These are phyloP conservation scores for Annona squamosa DNA, from an alignment of 164 flowering plant genomes.

Conservation along the genomic window DNA sequence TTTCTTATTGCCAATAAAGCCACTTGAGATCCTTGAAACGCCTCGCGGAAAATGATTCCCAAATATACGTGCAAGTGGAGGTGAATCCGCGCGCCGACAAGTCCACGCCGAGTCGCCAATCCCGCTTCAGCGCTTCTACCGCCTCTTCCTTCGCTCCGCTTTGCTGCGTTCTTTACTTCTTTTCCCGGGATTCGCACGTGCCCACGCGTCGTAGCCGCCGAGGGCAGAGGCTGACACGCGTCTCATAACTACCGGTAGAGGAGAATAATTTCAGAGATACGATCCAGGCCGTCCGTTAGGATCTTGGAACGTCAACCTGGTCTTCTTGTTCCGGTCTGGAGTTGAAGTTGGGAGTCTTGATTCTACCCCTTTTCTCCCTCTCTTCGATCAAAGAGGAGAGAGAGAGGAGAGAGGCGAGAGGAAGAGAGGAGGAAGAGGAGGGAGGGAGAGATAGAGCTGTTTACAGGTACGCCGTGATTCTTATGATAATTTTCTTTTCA, in stretches of 20 bases:
- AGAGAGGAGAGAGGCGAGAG: neutral
- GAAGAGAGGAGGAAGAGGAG: neutral
- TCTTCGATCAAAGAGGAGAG: neutral
- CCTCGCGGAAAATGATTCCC: too few relatives aligned
- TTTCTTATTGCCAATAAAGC: too few relatives aligned
- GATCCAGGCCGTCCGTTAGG: slow-evolving; percentile 7
- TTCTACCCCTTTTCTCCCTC: slow-evolving; percentile 4
- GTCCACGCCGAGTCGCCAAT: slow-evolving; percentile 1
- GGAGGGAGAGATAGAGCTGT: slow-evolving; percentile 1
- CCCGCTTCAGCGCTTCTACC: neutral
- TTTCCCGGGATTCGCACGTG: slow-evolving; percentile 4
- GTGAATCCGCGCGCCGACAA: neutral
- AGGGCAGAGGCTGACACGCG: neutral
- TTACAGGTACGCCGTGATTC: slow-evolving; percentile 1
- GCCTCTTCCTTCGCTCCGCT: neutral
- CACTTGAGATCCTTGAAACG: too few relatives aligned
- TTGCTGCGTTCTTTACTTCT: neutral
- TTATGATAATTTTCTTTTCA: neutral
- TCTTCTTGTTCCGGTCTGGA: neutral
- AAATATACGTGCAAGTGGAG: too few relatives aligned
- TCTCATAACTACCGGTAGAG: neutral
- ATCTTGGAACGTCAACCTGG: slow-evolving; percentile 1
- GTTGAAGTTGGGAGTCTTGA: slow-evolving; percentile 7
- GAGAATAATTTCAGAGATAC: neutral
- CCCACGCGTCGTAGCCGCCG: neutral